These are phyloP conservation scores for Fusarium nelsonii DNA, from an alignment of 2,329 filamentous ascomycete species.

Conservation along the genomic window DNA sequence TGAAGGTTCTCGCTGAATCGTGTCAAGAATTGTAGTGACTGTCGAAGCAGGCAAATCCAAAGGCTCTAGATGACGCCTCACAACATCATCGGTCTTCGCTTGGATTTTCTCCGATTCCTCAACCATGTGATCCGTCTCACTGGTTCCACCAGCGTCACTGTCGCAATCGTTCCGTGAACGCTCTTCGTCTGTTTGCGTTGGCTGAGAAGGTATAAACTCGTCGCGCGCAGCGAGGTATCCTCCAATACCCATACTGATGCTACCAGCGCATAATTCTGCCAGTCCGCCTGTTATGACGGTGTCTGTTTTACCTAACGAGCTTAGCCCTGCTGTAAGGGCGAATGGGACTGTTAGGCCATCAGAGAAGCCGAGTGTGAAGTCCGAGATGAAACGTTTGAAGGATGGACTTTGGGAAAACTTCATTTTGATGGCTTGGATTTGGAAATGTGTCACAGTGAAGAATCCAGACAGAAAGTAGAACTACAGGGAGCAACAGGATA, in stretches of 20 bases:
- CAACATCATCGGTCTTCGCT: slow-evolving; percentile 32
- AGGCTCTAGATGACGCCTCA: slow-evolving; percentile 52
- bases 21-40: slow-evolving; percentile 44
- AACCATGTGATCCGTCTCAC: slow-evolving; percentile 8
- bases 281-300: slow-evolving; percentile 76
- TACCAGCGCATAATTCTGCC: slow-evolving; percentile 77
- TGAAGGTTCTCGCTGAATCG: slow-evolving; percentile 48
- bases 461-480: background rate
- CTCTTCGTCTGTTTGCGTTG: background rate
- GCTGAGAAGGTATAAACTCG: slow-evolving; percentile 27
- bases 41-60: slow-evolving; percentile 46
- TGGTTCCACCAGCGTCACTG: slow-evolving; percentile 25
- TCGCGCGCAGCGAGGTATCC: slow-evolving; percentile 73
- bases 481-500: too few relatives aligned
- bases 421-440: background rate
- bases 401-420: slow-evolving; percentile 48
- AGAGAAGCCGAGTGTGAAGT: slow-evolving; percentile 79
- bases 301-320: slow-evolving; percentile 68
- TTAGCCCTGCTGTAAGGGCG: slow-evolving; percentile 77
- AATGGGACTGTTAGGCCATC: slow-evolving; percentile 83
- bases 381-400: slow-evolving; percentile 63
- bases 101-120: slow-evolving; percentile 23
- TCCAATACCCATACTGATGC: slow-evolving; percentile 80
- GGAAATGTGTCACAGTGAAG: too few relatives aligned
- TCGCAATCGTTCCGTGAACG: slow-evolving; percentile 41